Evolutionary conservation across 1,139 yeast species (phyloP).

Genomic region (Geotrichum bryndzae): DNA sequence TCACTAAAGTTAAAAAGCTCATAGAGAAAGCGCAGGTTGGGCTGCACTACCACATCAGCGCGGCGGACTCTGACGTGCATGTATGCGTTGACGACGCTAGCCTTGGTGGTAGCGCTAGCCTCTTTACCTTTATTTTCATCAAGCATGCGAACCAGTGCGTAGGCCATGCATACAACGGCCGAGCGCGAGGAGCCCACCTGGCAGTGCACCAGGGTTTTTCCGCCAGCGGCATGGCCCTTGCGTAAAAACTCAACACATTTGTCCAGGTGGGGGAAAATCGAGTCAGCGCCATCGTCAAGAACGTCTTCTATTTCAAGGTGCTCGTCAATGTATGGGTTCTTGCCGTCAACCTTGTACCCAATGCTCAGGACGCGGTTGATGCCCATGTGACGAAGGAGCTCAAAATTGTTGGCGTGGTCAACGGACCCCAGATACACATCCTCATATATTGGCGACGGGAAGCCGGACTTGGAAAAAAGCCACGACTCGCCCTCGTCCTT

Average conservation of each 20-base stretch:
- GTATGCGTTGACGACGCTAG: neutral
- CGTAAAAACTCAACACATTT: neutral
- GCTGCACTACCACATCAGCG: constrained; percentile 3
- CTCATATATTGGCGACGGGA: neutral
- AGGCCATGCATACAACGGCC: constrained; percentile 5
- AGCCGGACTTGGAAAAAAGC: neutral
- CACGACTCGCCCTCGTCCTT: neutral
- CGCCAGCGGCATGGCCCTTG: neutral
- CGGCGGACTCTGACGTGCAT: constrained; percentile 6
- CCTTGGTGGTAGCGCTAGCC: neutral
- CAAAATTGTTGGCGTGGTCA: neutral
- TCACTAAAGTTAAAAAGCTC: constrained; percentile 2
- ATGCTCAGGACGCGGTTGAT: constrained; percentile 3
- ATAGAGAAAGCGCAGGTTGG: constrained; percentile 5
- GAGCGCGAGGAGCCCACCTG: constrained; percentile 6
- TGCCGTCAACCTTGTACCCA: neutral
- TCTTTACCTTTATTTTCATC: neutral
- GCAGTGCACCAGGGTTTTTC: constrained; percentile 3
- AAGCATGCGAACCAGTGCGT: neutral
- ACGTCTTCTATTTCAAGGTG: constrained; percentile 5
- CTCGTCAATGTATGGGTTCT: neutral
- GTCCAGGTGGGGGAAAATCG: neutral
- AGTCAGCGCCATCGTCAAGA: constrained; percentile 5
- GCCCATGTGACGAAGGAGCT: neutral
- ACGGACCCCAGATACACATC: constrained; percentile 2